Conservation (phyloP, 2,329 filamentous ascomycete genomes). For the Furcasterigmium furcatum region DNA sequence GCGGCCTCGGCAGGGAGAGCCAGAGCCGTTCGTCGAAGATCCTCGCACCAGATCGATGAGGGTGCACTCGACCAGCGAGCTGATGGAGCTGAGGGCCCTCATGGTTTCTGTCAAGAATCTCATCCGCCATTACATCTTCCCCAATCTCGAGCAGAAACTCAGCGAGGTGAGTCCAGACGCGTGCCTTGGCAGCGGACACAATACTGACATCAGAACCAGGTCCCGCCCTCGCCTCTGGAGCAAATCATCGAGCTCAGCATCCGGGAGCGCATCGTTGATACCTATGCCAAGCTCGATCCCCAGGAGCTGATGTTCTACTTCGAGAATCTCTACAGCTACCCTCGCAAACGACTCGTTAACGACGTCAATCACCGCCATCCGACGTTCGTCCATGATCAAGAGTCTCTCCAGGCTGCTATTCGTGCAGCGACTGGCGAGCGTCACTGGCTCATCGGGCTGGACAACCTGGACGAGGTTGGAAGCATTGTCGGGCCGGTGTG, state of each 20-base stretch:
- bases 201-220: background rate
- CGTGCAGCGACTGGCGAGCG: slow-evolving; percentile 34
- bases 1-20: slow-evolving; percentile 30
- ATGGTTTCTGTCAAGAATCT: slow-evolving; percentile 40
- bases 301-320: slow-evolving; percentile 46
- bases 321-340: slow-evolving; percentile 41
- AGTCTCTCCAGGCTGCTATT: slow-evolving; percentile 37
- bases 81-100: slow-evolving; percentile 42
- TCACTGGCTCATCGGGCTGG: slow-evolving; percentile 24
- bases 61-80: slow-evolving; percentile 36
- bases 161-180: slow-evolving; percentile 24
- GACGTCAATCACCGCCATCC: slow-evolving; percentile 36
- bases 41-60: slow-evolving; percentile 39
- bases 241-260: slow-evolving; percentile 11
- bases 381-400: slow-evolving; percentile 40
- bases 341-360: slow-evolving; percentile 38
- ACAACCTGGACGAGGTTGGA: slow-evolving; percentile 25
- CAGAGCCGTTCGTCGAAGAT: slow-evolving; percentile 35
- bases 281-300: slow-evolving; percentile 47
- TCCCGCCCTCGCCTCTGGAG: slow-evolving; percentile 2
- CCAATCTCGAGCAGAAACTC: slow-evolving; percentile 35
- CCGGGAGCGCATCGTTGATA: slow-evolving; percentile 33
- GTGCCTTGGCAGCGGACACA: background rate
- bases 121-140: slow-evolving; percentile 42
- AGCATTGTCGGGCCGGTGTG: slow-evolving; percentile 39